Base-by-base conservation (phyloP, 2,329 filamentous ascomycete species). In the Alternaria atra region DNA sequence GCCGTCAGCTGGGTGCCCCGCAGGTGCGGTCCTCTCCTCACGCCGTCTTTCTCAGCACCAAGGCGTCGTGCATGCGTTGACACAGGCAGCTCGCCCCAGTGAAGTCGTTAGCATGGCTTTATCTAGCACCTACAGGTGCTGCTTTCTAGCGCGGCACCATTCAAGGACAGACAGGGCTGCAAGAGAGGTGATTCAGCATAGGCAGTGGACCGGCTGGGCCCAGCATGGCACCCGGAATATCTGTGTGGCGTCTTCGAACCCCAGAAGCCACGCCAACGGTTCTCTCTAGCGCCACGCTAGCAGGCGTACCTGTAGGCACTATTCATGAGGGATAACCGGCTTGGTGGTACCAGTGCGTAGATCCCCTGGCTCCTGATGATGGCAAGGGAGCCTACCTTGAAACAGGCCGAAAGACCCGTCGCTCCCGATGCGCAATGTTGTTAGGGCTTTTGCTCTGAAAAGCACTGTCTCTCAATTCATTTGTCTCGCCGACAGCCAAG, bases 351-450 rank as follows among this genome's bases (percentile, higher is more conserved):
- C 69, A 71, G 71, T 67, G 60, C 64, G 70, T 60, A 68, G 69
- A 72, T 73, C 70, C 63, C 69, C 71, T 66, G 62, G 71, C 68
- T 70, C 68, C 67, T 64, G 69, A 65, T 46, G 40, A 44, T 65
- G 64, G 57, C 69, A 65, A 70, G 73, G 68, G 74, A 71, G 68
- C 64, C 58, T 61, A 70, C 69, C 52, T 73, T 77, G 74, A 77
- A 77, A 78, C 75, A 77, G 68, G 72, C 72, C 72, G 72, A 74
- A 71, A 70, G 74, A 63, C 69, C 74, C 73, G 74, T 77, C 74
- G 66, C 65, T 70, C 72, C 69, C 75, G 76, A 75, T 73, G 78
- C 75, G 76, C 78, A 76, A 78, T 78, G 76, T 71, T 71, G 71
- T 70, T 69, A 69, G 44, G 57, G 71, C 70, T 74, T 76, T 70